Conservation (phyloP, 805 yeast species). For the Pachysolen tannophilus region DNA sequence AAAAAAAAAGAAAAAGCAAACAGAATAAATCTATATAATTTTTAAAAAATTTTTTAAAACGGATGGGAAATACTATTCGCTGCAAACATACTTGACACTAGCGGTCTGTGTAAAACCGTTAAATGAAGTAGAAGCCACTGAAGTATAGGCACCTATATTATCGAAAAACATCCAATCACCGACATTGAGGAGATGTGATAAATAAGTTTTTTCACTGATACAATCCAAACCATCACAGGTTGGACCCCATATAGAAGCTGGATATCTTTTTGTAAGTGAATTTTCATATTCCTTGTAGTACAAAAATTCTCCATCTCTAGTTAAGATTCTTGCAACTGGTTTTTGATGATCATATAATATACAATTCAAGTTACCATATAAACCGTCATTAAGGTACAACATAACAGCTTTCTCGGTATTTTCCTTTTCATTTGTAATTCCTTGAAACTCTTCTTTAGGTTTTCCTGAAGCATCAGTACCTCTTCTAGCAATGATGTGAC, state of each 20-base stretch:
- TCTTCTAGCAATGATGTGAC: constrained; percentile 82
- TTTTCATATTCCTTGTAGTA: constrained; percentile 19
- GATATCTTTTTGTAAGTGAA: constrained; percentile 10
- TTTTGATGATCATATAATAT: constrained; percentile 86
- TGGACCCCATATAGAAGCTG: constrained; percentile 91
- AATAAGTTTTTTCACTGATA: constrained; percentile 41
- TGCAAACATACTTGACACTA: constrained; percentile 54
- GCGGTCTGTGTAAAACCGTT: constrained; percentile 73
- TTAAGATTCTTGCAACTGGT: constrained; percentile 62
- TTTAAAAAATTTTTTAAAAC: too few relatives aligned
- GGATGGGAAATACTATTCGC: constrained; percentile 8
- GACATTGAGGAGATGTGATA: constrained; percentile 55
- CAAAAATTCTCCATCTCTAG: constrained; percentile 40
- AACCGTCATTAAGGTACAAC: constrained; percentile 91
- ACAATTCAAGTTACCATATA: constrained; percentile 93
- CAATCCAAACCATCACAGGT: constrained; percentile 97
- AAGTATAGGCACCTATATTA: constrained; percentile 84
- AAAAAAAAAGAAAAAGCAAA: too few relatives aligned
- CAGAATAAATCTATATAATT: too few relatives aligned
- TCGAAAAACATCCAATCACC: constrained; percentile 94
- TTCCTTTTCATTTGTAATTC: constrained; percentile 4
- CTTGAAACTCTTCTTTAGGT: constrained; percentile 21
- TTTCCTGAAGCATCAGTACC: constrained; percentile 16
- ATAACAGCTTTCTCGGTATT: constrained; percentile 38
- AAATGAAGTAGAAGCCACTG: constrained; percentile 86